These are phyloP conservation scores for Chiua virens DNA, from an alignment of 768 basidiomycete genomes.

Conservation along the genomic window DNA sequence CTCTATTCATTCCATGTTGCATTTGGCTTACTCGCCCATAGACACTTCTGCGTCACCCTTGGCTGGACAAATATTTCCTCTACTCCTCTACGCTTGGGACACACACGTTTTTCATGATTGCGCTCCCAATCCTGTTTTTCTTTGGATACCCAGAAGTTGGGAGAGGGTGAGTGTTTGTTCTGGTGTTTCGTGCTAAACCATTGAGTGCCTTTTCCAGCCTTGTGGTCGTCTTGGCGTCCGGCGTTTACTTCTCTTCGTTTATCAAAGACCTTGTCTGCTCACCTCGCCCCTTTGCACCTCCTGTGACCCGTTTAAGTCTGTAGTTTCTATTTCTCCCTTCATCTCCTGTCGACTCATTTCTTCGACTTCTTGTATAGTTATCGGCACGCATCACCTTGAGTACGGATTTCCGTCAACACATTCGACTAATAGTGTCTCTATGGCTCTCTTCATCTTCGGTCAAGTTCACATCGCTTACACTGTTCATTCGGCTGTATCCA, in stretches of 20 bases:
- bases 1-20: background rate
- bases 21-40: slow-evolving; percentile 22
- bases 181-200: background rate
- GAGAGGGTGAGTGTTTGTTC: slow-evolving; percentile 55
- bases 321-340: slow-evolving; percentile 1
- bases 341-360: background rate
- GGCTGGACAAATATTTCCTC: slow-evolving; percentile 80
- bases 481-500: slow-evolving; percentile 42
- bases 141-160: slow-evolving; percentile 77
- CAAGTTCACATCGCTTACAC: slow-evolving; percentile 53
- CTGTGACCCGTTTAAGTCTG: slow-evolving; percentile 86
- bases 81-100: slow-evolving; percentile 80
- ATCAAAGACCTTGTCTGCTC: slow-evolving; percentile 89
- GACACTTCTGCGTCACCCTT: slow-evolving; percentile 59
- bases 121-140: slow-evolving; percentile 85
- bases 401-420: slow-evolving; percentile 98
- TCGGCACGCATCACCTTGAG: slow-evolving; percentile 80
- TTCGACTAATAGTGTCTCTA: slow-evolving; percentile 86
- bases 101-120: slow-evolving; percentile 92
- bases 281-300: slow-evolving; percentile 88
- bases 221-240: slow-evolving; percentile 66
- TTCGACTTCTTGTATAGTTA: slow-evolving; percentile 43
- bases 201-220: slow-evolving; percentile 44
- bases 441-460: slow-evolving; percentile 77
- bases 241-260: slow-evolving; percentile 86